phyloP scores from a whole-genome alignment of 768 basidiomycete species.

The Mycena olivaceomarginata region DNA sequence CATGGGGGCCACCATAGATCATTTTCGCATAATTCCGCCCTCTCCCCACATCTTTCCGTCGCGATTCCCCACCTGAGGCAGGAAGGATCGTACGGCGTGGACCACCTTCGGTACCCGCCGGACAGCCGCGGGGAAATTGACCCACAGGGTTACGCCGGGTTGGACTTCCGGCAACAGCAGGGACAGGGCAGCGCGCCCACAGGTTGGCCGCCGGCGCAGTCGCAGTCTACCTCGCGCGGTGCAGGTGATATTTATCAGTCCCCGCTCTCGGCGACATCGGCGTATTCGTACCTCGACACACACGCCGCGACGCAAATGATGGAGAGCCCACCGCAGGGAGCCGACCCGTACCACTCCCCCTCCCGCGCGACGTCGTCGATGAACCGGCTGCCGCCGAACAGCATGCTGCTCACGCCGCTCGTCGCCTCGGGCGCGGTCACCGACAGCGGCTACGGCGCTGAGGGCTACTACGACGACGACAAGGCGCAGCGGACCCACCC shows the following conservation, averaged over 20 bases:
- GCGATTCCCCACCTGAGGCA: constrained; percentile 35
- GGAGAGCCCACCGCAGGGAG: constrained; percentile 24
- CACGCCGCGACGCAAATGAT: constrained; percentile 35
- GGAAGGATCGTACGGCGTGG: constrained; percentile 31
- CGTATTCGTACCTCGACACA: constrained; percentile 37
- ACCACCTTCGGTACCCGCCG: constrained; percentile 35
- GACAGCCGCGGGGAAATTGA: constrained; percentile 39
- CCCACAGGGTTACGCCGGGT: constrained; percentile 25
- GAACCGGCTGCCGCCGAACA: constrained; percentile 75
- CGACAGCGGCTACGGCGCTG: constrained; percentile 17
- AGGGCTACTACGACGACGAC: constrained; percentile 33
- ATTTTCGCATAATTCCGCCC: constrained; percentile 40
- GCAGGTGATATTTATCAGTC: constrained; percentile 35
- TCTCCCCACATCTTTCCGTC: constrained; percentile 41
- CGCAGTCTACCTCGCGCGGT: constrained; percentile 19
- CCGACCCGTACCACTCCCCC: constrained; percentile 28
- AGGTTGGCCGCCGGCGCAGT: constrained; percentile 21
- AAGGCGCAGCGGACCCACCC: constrained; percentile 17
- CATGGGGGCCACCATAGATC: constrained; percentile 27
- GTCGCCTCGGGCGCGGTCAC: constrained; percentile 14
- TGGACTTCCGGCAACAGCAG: constrained; percentile 34
- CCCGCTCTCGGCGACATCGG: constrained; percentile 26
- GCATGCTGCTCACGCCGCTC: constrained; percentile 85
- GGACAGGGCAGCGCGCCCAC: constrained; percentile 24
- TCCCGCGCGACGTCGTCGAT: constrained; percentile 28